Percentiles rank a stretch among this genome's conserved stretches.
These are phyloP conservation scores for Rhododendron ovatum DNA, from an alignment of 148 eudicot species.

Conservation along the genomic window DNA sequence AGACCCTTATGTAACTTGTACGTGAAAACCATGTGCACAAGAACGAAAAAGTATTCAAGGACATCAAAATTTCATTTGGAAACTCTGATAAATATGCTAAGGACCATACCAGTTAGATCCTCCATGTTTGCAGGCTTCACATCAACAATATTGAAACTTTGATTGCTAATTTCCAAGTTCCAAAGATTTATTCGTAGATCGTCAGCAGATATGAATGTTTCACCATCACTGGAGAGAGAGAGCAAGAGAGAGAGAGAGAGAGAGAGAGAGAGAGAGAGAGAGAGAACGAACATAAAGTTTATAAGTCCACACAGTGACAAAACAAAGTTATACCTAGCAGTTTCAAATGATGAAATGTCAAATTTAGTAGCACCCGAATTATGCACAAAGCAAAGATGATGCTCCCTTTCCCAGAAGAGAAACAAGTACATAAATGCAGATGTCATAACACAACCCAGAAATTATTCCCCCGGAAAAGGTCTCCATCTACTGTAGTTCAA, in stretches of 20 bases:
- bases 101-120: slow-evolving; percentile 67
- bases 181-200: slow-evolving; percentile 87
- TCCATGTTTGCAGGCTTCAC: slow-evolving; percentile 91
- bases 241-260: too few relatives aligned
- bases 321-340: not conserved
- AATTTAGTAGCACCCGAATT: not conserved
- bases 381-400: not conserved
- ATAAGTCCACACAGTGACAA: not conserved
- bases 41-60: not conserved
- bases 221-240: slow-evolving; percentile 69
- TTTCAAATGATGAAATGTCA: not conserved
- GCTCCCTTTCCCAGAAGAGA: not conserved
- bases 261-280: too few relatives aligned
- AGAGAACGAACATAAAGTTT: slow-evolving; percentile 1
- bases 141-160: slow-evolving; percentile 89
- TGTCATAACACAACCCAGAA: not conserved
- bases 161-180: slow-evolving; percentile 86
- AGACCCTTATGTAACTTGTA: not conserved
- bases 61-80: not conserved
- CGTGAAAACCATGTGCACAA: not conserved
- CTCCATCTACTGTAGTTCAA: not conserved
- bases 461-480: not conserved
- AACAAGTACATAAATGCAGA: not conserved
- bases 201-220: slow-evolving; percentile 89
- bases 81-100: not conserved